Evolutionary conservation across 768 basidiomycete genomes (phyloP).

Genomic region (Termitomyces sp.): DNA sequence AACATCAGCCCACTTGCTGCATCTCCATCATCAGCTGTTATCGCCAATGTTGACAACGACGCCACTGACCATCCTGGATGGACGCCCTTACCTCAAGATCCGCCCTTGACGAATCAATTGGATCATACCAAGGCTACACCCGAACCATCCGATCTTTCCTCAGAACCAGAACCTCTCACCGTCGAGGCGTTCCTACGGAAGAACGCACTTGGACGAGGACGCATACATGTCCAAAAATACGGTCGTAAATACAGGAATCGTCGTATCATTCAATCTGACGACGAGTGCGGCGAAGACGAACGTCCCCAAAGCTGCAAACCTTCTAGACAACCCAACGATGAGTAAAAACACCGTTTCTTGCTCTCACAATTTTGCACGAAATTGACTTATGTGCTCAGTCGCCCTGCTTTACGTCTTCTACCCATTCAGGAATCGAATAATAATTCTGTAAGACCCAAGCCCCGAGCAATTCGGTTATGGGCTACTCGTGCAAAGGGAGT

Average conservation of each 20-base stretch:
- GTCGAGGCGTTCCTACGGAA: constrained; percentile 28
- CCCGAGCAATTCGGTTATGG: constrained; percentile 13
- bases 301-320: background rate
- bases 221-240: constrained; percentile 16
- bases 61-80: background rate
- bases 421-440: background rate
- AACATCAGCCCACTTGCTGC: constrained; percentile 4
- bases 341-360: background rate
- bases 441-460: background rate
- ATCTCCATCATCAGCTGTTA: background rate
- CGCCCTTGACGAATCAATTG: background rate
- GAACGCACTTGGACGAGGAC: constrained; percentile 2
- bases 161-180: constrained; percentile 16
- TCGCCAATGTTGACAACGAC: background rate
- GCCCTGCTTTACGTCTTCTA: constrained; percentile 25
- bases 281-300: constrained; percentile 4
- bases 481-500: constrained; percentile 26
- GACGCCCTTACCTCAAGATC: background rate
- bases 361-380: background rate
- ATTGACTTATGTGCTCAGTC: constrained; percentile 5
- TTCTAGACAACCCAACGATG: background rate
- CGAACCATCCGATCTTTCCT: constrained; percentile 2
- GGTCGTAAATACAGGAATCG: constrained; percentile 13
- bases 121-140: background rate
- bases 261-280: constrained; percentile 11